A percentile compares a stretch with the other conserved stretches of the same genome.
Conservation (phyloP, 1,284 basidiomycete species). For the Heterobasidion annosum region DNA sequence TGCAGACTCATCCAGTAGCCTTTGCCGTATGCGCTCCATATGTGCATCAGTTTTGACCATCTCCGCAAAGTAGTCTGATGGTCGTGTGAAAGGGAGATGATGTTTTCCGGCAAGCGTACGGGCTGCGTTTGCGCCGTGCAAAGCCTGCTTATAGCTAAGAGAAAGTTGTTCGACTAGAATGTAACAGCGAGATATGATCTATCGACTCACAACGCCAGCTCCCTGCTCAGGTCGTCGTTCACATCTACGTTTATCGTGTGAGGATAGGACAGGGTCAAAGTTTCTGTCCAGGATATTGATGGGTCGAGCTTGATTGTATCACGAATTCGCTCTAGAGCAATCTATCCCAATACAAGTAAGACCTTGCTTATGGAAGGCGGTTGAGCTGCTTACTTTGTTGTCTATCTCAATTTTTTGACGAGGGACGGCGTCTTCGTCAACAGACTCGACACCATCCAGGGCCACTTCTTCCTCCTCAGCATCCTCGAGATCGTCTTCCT, state of each 20-base stretch:
- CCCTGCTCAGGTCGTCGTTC: constrained; percentile 85
- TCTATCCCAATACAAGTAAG: constrained; percentile 29
- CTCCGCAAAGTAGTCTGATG: constrained; percentile 94
- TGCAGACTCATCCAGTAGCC: constrained; percentile 83
- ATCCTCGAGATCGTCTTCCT: constrained; percentile 16
- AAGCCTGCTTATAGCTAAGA: constrained; percentile 88
- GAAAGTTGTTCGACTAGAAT: background rate
- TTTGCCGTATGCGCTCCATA: constrained; percentile 94
- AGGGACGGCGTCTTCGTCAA: constrained; percentile 74
- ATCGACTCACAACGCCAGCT: constrained; percentile 85
- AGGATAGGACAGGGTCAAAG: constrained; percentile 68
- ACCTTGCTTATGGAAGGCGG: background rate
- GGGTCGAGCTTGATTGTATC: constrained; percentile 72
- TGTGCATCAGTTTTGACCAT: constrained; percentile 98
- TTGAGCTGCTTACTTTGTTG: constrained; percentile 53
- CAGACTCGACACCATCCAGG: constrained; percentile 54
- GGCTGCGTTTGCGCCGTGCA: constrained; percentile 74
- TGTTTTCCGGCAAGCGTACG: constrained; percentile 67
- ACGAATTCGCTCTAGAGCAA: constrained; percentile 74
- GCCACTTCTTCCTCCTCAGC: constrained; percentile 36
- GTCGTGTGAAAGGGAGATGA: constrained; percentile 85
- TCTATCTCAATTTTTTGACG: constrained; percentile 77
- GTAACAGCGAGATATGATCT: background rate
- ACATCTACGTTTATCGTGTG: constrained; percentile 73
- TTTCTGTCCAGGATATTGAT: constrained; percentile 81